Conservation (phyloP, 441 rosid genomes). For the Rhodomyrtus psidioides region DNA sequence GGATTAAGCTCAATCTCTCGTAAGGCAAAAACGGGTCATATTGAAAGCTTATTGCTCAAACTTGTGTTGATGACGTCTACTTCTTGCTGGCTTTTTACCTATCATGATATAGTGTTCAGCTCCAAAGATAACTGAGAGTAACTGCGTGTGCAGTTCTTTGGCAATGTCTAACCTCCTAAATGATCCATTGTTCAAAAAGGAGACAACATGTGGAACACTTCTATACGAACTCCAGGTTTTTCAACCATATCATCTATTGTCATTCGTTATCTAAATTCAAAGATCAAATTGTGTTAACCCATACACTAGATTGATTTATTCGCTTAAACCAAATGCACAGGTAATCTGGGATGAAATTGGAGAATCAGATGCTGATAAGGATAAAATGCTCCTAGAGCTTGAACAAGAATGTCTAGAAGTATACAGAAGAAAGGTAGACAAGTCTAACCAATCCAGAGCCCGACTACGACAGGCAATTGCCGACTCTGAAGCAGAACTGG, state of each 20-base stretch:
- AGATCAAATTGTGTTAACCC: background rate
- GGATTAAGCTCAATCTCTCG: background rate
- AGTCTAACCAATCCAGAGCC: conserved; percentile 79
- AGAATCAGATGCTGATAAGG: conserved; percentile 74
- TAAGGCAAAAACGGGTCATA: background rate
- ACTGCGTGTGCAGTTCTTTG: conserved; percentile 12
- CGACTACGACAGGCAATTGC: conserved; percentile 74
- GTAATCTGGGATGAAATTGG: conserved; percentile 99
- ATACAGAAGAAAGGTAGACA: conserved; percentile 88
- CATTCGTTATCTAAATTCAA: background rate
- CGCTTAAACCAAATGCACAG: conserved; percentile 15
- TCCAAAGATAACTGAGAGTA: background rate
- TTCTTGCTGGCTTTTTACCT: background rate
- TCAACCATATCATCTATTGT: background rate
- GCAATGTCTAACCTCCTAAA: conserved; percentile 37
- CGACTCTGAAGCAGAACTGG: conserved; percentile 86
- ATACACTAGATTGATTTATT: background rate
- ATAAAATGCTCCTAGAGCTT: conserved; percentile 80
- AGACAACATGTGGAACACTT: conserved; percentile 71
- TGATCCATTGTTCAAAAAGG: conserved; percentile 57
- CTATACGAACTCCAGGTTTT: conserved; percentile 32
- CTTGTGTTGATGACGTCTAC: background rate
- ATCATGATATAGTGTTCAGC: background rate
- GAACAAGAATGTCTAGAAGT: conserved; percentile 94
- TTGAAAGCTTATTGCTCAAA: background rate